A percentile compares a stretch with the other conserved stretches of the same genome.
Evolutionary conservation across 2,329 filamentous ascomycete genomes (phyloP).

Genomic region (Calonectria pseudoturangicola): DNA sequence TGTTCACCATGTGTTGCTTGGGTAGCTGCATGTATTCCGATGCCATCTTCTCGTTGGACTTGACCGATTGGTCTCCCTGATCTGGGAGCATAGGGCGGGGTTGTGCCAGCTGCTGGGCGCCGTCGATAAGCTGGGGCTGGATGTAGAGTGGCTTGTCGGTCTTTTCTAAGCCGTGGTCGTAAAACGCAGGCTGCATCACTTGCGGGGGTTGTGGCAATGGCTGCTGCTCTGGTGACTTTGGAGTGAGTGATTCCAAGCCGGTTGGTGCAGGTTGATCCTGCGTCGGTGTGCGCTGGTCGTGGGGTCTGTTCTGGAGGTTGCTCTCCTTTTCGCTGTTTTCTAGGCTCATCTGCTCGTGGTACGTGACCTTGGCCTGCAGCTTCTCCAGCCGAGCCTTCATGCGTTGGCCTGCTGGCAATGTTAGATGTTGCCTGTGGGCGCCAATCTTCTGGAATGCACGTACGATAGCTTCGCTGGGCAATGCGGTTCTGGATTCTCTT

Average conservation of each 20-base stretch:
- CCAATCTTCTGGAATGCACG: not conserved
- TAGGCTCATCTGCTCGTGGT: slow-evolving; percentile 30
- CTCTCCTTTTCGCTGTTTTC: slow-evolving; percentile 19
- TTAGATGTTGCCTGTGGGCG: slow-evolving; percentile 6
- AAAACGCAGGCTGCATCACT: slow-evolving; percentile 31
- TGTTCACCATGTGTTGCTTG: slow-evolving; percentile 33
- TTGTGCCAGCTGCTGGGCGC: slow-evolving; percentile 17
- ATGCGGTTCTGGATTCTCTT: slow-evolving; percentile 35
- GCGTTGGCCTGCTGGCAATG: slow-evolving; percentile 23
- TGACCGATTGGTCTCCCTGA: slow-evolving; percentile 2
- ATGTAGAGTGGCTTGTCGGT: slow-evolving; percentile 29
- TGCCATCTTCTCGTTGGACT: slow-evolving; percentile 12
- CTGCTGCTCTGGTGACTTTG: slow-evolving; percentile 25
- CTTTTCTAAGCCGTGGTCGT: slow-evolving; percentile 26
- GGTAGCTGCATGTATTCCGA: slow-evolving; percentile 29
- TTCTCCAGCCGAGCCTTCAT: slow-evolving; percentile 35
- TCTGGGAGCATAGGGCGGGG: slow-evolving; percentile 29
- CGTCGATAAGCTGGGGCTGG: slow-evolving; percentile 28
- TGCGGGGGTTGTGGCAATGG: slow-evolving; percentile 21
- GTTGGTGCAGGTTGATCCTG: slow-evolving; percentile 17
- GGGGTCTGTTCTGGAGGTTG: slow-evolving; percentile 4
- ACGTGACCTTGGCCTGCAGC: slow-evolving; percentile 33
- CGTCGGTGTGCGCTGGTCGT: slow-evolving; percentile 8
- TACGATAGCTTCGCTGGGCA: slow-evolving; percentile 33
- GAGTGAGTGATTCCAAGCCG: slow-evolving; percentile 23